phyloP scores from a whole-genome alignment of 257 asterid genomes.

The Craterostigma plantagineum region DNA sequence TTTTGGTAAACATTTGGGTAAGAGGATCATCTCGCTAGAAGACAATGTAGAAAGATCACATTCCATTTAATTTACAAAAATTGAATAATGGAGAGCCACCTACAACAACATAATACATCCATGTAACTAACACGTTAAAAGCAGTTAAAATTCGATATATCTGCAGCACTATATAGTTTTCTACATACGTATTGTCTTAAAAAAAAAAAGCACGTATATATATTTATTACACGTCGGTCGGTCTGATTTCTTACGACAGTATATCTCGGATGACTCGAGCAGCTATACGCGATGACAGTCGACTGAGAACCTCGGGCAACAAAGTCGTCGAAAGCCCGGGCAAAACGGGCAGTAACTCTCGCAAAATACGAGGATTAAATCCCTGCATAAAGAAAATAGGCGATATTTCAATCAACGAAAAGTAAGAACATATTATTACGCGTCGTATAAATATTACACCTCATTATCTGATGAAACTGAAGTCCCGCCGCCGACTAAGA shows the following conservation, averaged over 20 bases:
- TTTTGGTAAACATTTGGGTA: too few species aligned
- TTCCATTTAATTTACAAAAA: too few species aligned
- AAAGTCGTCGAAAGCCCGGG: slow-evolving; percentile 79
- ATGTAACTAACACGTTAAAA: too few species aligned
- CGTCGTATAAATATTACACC: slow-evolving; percentile 20
- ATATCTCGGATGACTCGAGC: slow-evolving; percentile 67
- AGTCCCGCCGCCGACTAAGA: slow-evolving; percentile 70
- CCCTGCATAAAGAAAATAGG: slow-evolving; percentile 28
- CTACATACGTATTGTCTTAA: too few species aligned
- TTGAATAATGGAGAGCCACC: too few species aligned
- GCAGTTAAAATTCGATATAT: too few species aligned
- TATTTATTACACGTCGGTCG: too few species aligned
- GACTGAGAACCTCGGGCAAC: slow-evolving; percentile 67
- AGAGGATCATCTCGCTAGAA: too few species aligned
- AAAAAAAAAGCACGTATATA: too few species aligned
- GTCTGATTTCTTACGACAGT: slow-evolving; percentile 18
- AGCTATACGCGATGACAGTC: slow-evolving; percentile 62
- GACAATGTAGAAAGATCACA: too few species aligned
- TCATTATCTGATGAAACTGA: slow-evolving; percentile 39
- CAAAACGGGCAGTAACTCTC: slow-evolving; percentile 78
- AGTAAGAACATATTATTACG: neutral
- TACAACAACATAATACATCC: too few species aligned
- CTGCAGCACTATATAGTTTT: too few species aligned
- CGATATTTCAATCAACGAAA: slow-evolving; percentile 2
- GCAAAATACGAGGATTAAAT: slow-evolving; percentile 46